Evolutionary conservation across 208 protist genomes (phyloP), one percentile per base, ranked within the genome.

Genomic region (Leishmania guyanensis): DNA sequence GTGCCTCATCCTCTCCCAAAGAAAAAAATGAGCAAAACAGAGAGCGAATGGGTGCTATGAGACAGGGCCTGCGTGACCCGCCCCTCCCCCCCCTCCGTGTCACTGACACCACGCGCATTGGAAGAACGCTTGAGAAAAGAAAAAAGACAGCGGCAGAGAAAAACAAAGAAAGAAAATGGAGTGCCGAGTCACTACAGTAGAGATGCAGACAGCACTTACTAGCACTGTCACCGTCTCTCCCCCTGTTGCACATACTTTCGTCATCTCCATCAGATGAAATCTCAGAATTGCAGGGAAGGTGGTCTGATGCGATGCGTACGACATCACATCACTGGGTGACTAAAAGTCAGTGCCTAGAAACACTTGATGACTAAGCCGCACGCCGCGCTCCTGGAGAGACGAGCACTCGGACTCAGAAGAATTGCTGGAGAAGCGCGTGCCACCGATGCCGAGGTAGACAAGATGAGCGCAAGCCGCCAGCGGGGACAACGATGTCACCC

Each of bases 361-460:
- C 6, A 85, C 70, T 20, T 81, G 82, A n/a, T 81, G 82, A 43
- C 79, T 81, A 51, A 85, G 82, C 43, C 74, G 76, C 26, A 85
- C 82, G 71, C 82, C 82, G 51, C 82, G 82, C 77, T 75, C 64
- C 10, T 69, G 62, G 39, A 85, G 56, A 33, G 36, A 36, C 17
- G 51, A 29, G 29, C 77, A 78, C 36, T 85, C 77, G 2, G n/a
- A 17, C 77, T 81, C 50, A 56, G 43, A 77, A 39, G 53, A 26
- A 12, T 39, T 60, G 33, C 77, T 70, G 9, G 83, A 78, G 66
- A 86, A 79, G 12, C 83, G 78, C 26, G 83, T 86, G 14, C 83
- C 83, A 53, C 83, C 78, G 48, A 86, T 82, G 29, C 78, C 83
- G 9, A 86, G 50, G 64, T 77, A 73, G 20, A 43, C 73, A 62